phyloP scores from a whole-genome alignment of 2,329 filamentous ascomycete species.

The Ophiostoma himal-ulmi region DNA sequence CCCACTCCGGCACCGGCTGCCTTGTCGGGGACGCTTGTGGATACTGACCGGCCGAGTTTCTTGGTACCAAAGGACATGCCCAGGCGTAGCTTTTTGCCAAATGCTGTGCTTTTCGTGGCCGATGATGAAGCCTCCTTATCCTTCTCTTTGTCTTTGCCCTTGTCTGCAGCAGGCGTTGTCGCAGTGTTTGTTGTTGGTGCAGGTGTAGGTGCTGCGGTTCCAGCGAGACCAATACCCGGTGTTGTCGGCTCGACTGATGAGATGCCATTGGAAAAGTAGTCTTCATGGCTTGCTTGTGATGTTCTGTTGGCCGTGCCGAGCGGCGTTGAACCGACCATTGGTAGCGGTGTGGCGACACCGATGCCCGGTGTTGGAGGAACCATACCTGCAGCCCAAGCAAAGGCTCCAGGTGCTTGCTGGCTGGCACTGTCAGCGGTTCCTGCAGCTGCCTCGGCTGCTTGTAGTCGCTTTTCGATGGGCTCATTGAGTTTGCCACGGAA shows the following conservation, averaged over 20 bases:
- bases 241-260: conserved; percentile 44
- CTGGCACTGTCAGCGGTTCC: conserved; percentile 15
- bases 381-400: background rate
- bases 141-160: conserved; percentile 13
- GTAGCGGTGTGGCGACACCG: conserved; percentile 59
- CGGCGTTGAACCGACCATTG: conserved; percentile 37
- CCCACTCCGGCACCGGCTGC: conserved; percentile 41
- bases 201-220: conserved; percentile 40
- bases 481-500: conserved; percentile 66
- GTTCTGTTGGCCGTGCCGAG: conserved; percentile 37
- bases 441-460: conserved; percentile 48
- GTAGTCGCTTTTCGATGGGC: conserved; percentile 52
- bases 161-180: background rate
- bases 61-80: conserved; percentile 72
- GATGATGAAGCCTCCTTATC: conserved; percentile 21
- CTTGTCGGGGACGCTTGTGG: conserved; percentile 63
- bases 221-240: conserved; percentile 33
- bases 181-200: conserved; percentile 32
- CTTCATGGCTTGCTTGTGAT: conserved; percentile 51
- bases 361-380: conserved; percentile 42
- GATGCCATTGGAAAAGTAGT: conserved; percentile 70
- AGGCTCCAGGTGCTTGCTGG: background rate
- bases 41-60: conserved; percentile 67
- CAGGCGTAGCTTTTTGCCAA: conserved; percentile 80
- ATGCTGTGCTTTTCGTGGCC: conserved; percentile 54